These are phyloP conservation scores for Podosphaera xanthii DNA, from an alignment of 2,329 filamentous ascomycete species.

Conservation along the genomic window DNA sequence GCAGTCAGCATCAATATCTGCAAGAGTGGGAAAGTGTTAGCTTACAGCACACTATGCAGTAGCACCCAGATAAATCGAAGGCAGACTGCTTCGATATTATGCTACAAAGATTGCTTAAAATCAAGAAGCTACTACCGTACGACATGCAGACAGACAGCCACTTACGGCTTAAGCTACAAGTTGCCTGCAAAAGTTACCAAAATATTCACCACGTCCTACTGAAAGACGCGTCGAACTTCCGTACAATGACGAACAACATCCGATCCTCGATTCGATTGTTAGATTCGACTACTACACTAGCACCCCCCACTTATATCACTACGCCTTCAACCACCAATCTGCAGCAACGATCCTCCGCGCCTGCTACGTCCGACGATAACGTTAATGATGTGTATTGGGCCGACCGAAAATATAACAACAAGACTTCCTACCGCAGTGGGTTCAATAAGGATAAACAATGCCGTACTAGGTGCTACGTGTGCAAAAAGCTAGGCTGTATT, in stretches of 20 bases:
- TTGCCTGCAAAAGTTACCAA: not conserved
- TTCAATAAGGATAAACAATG: not conserved
- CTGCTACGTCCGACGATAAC: not conserved
- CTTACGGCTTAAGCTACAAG: not conserved
- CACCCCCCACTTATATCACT: not conserved
- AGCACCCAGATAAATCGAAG: not conserved
- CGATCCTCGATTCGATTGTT: not conserved
- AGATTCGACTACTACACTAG: not conserved
- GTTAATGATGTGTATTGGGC: not conserved
- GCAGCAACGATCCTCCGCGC: not conserved
- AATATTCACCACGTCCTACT: not conserved
- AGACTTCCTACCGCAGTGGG: not conserved
- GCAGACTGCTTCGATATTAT: not conserved
- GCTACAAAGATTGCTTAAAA: too few species aligned
- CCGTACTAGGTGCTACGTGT: not conserved
- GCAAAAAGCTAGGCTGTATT: not conserved
- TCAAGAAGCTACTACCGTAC: not conserved
- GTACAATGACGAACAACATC: not conserved
- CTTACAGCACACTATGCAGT: not conserved
- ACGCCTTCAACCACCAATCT: not conserved
- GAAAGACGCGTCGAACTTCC: not conserved
- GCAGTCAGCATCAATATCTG: not conserved
- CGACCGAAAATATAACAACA: not conserved
- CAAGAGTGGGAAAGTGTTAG: too few species aligned
- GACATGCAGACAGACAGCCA: not conserved